Evolutionary conservation across 1,284 basidiomycete genomes (phyloP), one percentile per base, ranked within the genome.

Genomic region (Cutaneotrichosporon dermatis): DNA sequence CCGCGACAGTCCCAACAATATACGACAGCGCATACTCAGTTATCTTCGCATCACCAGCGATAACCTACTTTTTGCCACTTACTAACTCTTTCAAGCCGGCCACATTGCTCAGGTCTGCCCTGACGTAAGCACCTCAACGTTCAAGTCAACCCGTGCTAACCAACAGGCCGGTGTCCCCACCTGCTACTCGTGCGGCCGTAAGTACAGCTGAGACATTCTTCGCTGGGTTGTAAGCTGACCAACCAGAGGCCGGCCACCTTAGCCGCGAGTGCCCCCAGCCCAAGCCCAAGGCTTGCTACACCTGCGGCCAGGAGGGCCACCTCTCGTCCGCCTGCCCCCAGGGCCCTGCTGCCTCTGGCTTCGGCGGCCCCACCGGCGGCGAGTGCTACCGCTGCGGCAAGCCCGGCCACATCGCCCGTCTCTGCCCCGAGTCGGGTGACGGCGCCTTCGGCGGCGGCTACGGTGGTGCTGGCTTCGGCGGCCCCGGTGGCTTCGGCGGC

Each of bases 361-460:
- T 78, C 54, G 76, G 73, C 60, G 79, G 78, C 58, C 69, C 60
- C 54, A 68, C 76, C 60, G 81, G 82, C 51, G 78, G 83, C 40
- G 89, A 91, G 73, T 93, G 90, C 79, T 92, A 92, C 82, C 84
- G 86, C 70, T 93, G 90, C 75, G 89, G 90, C 64, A 88, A 92
- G 77, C 79, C 85, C 15, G 90, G 90, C 25, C 90, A 92, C 75
- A 78, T 77, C 62, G 76, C 90, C 15, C 88, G 90, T 58, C 79
- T 83, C 56, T 93, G 91, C 80, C 86, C 89, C 60, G 85, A 90
- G 59, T 80, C 80, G 8, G 78, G 79, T 60, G 79, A 70, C 48
- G 59, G 25, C 25, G 25, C 72, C 58, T 66, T 67, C 59, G 68
- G 69, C 58, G 54, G n/a, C 55, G 68, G 70, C 53, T 60, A 72